A percentile compares a stretch with the other conserved stretches of the same genome.
Evolutionary conservation across 371 early-diverging fungal genomes (phyloP).

Genomic region (Chytridiales sp.): DNA sequence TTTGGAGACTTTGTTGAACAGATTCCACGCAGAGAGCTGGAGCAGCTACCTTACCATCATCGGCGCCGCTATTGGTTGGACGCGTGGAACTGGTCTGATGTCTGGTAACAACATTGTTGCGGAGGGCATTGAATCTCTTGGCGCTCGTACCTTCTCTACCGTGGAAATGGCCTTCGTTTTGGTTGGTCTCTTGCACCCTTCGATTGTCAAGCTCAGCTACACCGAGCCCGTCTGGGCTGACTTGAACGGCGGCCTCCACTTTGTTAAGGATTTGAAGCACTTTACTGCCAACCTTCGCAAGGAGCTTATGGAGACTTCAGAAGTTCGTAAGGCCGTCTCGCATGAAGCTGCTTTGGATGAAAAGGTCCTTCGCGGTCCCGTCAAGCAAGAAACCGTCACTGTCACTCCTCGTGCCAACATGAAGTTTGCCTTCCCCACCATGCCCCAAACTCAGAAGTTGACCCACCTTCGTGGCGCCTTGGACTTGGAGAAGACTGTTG

Average conservation of each 20-base stretch:
- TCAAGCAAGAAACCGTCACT: conserved; percentile 65
- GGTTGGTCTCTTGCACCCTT: conserved; percentile 85
- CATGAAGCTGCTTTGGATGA: conserved; percentile 77
- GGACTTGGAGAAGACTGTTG: conserved; percentile 90
- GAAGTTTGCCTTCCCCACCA: conserved; percentile 87
- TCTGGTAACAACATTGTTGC: conserved; percentile 88
- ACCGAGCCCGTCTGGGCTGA: conserved; percentile 91
- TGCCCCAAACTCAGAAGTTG: conserved; percentile 60
- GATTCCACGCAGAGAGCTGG: conserved; percentile 94
- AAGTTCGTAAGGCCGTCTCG: conserved; percentile 82
- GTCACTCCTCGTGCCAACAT: conserved; percentile 91
- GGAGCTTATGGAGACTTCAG: conserved; percentile 77
- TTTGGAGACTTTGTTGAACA: conserved; percentile 87
- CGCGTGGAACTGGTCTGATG: conserved; percentile 96
- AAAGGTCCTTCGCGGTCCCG: conserved; percentile 73
- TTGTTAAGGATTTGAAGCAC: conserved; percentile 76
- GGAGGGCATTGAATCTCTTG: conserved; percentile 85
- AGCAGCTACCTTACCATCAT: conserved; percentile 81
- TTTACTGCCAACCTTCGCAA: conserved; percentile 72
- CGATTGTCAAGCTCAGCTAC: conserved; percentile 74
- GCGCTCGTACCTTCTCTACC: conserved; percentile 91
- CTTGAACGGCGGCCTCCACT: conserved; percentile 89
- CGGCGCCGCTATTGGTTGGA: conserved; percentile 97
- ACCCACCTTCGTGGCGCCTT: conserved; percentile 82
- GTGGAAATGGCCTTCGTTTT: conserved; percentile 96